These are phyloP conservation scores for Plasmodium inui DNA, from an alignment of 169 alveolate genomes.

Conservation along the genomic window DNA sequence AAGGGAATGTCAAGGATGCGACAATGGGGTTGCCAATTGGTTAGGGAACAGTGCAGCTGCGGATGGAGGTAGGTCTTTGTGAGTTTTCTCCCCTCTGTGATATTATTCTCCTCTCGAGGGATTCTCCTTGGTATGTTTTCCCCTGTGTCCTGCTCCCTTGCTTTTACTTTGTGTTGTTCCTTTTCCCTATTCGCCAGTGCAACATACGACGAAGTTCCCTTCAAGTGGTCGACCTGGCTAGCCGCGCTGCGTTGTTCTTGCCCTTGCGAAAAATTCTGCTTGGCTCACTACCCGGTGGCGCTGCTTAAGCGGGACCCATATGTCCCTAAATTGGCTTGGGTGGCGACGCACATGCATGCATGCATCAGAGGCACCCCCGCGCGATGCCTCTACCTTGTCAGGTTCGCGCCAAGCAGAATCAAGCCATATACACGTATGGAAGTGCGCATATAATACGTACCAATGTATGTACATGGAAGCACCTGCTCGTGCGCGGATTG, in stretches of 20 bases:
- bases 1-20: background rate
- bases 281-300: background rate
- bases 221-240: background rate
- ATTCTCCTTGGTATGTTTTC: background rate
- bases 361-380: background rate
- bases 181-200: background rate
- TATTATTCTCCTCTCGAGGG: background rate
- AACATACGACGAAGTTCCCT: background rate
- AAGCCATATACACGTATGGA: background rate
- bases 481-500: background rate
- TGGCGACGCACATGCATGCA: background rate
- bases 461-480: background rate
- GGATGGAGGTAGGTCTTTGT: background rate
- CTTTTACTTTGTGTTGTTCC: background rate
- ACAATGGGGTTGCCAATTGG: background rate
- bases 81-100: background rate
- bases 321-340: background rate
- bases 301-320: no score
- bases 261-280: background rate
- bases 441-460: background rate
- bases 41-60: background rate
- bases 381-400: background rate
- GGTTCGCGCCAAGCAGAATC: background rate
- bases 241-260: background rate
- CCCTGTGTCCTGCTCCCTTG: background rate